Evolutionary conservation across 208 protist species (phyloP).

Genomic region (Wallacemonas sp.): DNA sequence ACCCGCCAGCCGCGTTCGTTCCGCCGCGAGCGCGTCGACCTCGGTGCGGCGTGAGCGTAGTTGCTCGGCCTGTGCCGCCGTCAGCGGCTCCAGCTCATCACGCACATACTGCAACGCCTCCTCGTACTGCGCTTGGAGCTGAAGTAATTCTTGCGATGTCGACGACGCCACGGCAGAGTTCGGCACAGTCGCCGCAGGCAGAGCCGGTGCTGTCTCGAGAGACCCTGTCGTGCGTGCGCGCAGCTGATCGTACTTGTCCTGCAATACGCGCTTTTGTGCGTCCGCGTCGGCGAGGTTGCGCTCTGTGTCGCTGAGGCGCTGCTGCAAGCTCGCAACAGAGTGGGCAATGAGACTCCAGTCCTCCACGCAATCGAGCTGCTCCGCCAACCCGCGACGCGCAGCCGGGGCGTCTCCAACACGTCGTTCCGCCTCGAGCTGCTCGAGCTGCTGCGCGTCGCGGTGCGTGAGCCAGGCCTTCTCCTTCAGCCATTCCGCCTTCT

Average conservation of each 20-base stretch:
- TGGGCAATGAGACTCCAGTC: slow-evolving; percentile 54
- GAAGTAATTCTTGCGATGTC: neutral
- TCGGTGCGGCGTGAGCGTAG: slow-evolving; percentile 15
- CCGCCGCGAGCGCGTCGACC: slow-evolving; percentile 2
- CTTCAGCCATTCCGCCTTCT: slow-evolving; percentile 10
- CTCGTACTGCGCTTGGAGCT: slow-evolving; percentile 30
- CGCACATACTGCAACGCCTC: slow-evolving; percentile 33
- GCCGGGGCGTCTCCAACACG: slow-evolving; percentile 12
- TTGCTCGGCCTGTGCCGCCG: slow-evolving; percentile 25
- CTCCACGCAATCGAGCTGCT: slow-evolving; percentile 44
- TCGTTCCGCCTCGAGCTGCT: slow-evolving; percentile 10
- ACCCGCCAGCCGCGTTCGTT: slow-evolving; percentile 1
- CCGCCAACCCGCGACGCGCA: slow-evolving; percentile 22
- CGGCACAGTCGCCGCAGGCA: neutral
- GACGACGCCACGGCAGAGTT: neutral
- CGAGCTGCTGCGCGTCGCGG: slow-evolving; percentile 16
- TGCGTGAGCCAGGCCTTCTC: slow-evolving; percentile 5
- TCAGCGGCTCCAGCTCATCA: slow-evolving; percentile 38
- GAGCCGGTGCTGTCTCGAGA: neutral
- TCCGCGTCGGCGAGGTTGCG: neutral
- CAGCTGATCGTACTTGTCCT: neutral
- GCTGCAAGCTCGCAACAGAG: slow-evolving; percentile 25
- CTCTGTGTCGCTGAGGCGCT: neutral
- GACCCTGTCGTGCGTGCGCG: neutral
- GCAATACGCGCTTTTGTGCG: neutral